Evolutionary conservation across 768 basidiomycete genomes (phyloP).

Genomic region (Lentinula boryana): DNA sequence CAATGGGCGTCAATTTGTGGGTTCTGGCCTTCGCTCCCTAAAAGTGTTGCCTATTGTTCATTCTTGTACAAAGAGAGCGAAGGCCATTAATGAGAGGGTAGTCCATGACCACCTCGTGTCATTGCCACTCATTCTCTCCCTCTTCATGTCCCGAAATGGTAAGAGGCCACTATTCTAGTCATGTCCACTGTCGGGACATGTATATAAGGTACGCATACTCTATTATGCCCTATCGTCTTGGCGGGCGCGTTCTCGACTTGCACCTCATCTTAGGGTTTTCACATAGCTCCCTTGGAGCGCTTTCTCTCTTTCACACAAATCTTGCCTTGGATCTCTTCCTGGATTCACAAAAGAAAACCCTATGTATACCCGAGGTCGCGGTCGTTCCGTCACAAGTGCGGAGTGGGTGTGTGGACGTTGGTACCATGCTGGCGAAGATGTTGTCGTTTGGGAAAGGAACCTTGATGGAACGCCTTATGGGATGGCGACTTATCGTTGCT

Average conservation of each 20-base stretch:
- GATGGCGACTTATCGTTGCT: background rate
- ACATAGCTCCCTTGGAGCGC: background rate
- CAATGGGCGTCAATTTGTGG: too few relatives aligned
- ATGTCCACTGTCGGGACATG: background rate
- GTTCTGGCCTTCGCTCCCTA: too few relatives aligned
- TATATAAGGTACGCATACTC: background rate
- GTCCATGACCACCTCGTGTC: background rate
- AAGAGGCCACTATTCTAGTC: background rate
- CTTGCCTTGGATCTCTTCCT: background rate
- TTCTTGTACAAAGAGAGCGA: background rate
- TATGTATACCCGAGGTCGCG: background rate
- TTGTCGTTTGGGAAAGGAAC: background rate
- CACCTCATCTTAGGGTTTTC: background rate
- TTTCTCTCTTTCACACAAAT: background rate
- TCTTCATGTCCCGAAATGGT: background rate
- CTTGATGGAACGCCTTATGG: background rate
- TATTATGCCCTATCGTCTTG: background rate
- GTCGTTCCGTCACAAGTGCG: background rate
- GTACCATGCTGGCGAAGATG: background rate
- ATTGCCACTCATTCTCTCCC: background rate
- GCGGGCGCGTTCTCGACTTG: background rate
- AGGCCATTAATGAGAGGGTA: background rate
- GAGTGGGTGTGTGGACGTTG: background rate
- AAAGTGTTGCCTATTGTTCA: background rate
- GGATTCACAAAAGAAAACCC: background rate